Conservation (phyloP, 345 rosid genomes). For the Trapa bicornis region DNA sequence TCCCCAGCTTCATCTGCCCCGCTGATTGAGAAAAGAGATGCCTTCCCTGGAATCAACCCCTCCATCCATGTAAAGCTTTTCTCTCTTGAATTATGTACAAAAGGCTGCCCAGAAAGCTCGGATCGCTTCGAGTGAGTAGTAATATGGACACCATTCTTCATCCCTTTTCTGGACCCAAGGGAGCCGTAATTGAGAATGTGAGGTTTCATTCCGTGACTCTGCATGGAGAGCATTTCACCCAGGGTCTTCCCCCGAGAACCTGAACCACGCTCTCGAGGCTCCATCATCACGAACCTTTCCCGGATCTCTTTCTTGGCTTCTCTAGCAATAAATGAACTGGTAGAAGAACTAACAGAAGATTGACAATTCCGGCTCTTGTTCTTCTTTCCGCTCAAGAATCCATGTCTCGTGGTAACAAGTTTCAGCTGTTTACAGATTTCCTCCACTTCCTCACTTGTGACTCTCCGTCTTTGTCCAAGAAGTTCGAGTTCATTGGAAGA, state of each 20-base stretch:
- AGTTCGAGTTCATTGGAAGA: conserved; percentile 9
- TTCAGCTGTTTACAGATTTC: conserved; percentile 5
- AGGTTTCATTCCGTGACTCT: conserved; percentile 8
- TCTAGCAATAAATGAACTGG: conserved; percentile 10
- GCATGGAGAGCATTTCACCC: conserved; percentile 19
- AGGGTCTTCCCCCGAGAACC: conserved; percentile 12
- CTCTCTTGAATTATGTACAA: background rate
- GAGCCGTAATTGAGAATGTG: background rate
- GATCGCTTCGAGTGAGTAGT: background rate
- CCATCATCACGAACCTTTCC: conserved; percentile 20
- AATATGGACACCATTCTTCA: background rate
- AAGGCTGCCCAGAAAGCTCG: background rate
- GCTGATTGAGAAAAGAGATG: background rate
- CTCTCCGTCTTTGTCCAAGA: conserved; percentile 15
- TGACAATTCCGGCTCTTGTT: conserved; percentile 14
- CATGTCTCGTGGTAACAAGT: background rate
- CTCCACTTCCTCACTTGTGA: conserved; percentile 13
- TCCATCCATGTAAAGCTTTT: background rate
- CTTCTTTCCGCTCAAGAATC: conserved; percentile 11
- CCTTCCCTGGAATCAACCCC: background rate
- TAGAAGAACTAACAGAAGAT: conserved; percentile 4
- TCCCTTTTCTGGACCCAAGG: background rate
- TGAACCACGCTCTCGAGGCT: conserved; percentile 16
- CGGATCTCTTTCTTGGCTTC: conserved; percentile 20
- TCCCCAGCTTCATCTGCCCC: background rate